Evolutionary conservation across 139 green algal species (phyloP).

Genomic region (Asterochloris erici): DNA sequence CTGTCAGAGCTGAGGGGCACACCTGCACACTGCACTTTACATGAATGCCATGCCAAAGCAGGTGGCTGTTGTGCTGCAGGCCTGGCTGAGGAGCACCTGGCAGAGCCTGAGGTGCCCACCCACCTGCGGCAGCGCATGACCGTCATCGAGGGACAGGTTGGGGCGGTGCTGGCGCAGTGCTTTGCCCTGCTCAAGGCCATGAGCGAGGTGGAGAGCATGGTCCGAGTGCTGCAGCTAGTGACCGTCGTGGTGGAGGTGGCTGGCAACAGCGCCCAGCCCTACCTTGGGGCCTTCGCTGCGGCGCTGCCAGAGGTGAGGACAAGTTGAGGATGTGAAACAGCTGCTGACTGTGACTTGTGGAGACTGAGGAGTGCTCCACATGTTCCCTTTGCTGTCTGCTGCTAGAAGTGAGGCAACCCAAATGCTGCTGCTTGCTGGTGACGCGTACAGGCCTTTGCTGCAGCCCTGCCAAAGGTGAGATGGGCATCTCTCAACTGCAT

Average conservation of each 20-base stretch:
- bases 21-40: no score
- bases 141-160: constrained; percentile 31
- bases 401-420: not conserved
- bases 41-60: no score
- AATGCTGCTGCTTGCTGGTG: not conserved
- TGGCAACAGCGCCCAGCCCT: constrained; percentile 47
- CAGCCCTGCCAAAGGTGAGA: not conserved
- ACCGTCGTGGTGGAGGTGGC: constrained; percentile 62
- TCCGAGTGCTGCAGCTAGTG: constrained; percentile 73
- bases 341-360: not conserved
- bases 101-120: no score
- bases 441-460: not conserved
- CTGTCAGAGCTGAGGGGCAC: no score
- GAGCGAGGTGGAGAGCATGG: constrained; percentile 68
- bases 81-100: no score
- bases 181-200: constrained; percentile 61
- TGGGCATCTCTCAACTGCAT: not conserved
- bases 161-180: constrained; percentile 42
- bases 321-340: not conserved
- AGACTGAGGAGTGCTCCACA: not conserved
- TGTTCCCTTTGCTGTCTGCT: not conserved
- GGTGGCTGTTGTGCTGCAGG: no score
- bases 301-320: constrained; percentile 51
- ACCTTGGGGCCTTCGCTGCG: constrained; percentile 55
- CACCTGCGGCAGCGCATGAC: constrained; percentile 21